Evolutionary conservation across 768 basidiomycete species (phyloP), one percentile per base, ranked within the genome.

Genomic region (Kondoa subrosea): DNA sequence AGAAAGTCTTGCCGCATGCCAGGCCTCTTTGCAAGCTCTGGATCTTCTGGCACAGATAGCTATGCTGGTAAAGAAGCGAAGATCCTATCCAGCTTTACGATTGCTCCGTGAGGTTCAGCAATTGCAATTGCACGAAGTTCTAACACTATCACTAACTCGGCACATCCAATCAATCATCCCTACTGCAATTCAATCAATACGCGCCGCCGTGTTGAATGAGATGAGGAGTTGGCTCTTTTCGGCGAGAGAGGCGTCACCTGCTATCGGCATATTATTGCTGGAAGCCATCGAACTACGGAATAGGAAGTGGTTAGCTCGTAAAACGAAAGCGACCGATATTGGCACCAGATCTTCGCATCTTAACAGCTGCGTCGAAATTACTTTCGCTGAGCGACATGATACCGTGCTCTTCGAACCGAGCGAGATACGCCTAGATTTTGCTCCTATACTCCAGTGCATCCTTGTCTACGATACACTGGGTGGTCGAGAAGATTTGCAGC

Each of bases 201-300:
- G 91, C 77, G 88, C 88, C 74, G 87, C 89, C 0, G 93, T 96
- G 2, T 92, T 89, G 2, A 89, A 90, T 0, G 89, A 91, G 2
- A 87, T 89, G 80, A 97, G 96, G 74, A 87, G 93, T 71, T 99
- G 95, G 95, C 79, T 99, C 30, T 83, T 95, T 61, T 92, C 97
- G 73, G 91, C 96, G 65, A 81, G 95, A 67, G 91, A 95, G 72
- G 82, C 87, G 68, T 89, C 88, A 65, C 84, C 85, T 1, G 83
- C 86, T 64, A 88, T 99, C 4, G 95, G 95, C 2, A 82, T 81
- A 71, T 82, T 89, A 2, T 92, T 92, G 1, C 82, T 91, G 57
- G 91, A 96, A 72, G 84, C 85, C 16, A 96, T 97, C 90, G 88
- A 91, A 64, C 75, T 79, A 30, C 83, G 95, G 31, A 84, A 84